These are phyloP conservation scores for Zymoseptoria passerinii DNA, from an alignment of 2,329 filamentous ascomycete genomes.

Conservation along the genomic window DNA sequence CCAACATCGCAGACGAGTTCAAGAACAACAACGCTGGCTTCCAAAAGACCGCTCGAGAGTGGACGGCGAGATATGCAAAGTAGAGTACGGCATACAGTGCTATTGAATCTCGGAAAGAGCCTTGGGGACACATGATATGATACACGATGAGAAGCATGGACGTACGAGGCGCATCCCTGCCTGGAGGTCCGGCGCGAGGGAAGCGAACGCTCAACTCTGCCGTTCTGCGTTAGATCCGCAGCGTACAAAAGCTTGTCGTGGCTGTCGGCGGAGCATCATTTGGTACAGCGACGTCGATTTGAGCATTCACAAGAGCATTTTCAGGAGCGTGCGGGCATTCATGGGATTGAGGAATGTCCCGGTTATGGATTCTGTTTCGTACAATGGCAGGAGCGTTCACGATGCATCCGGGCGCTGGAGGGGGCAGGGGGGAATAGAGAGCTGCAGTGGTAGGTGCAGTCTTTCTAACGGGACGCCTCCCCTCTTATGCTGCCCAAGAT, in stretches of 20 bases:
- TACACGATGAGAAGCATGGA: neutral
- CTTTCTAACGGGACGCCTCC: neutral
- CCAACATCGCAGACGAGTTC: conserved; percentile 77
- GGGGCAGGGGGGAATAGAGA: neutral
- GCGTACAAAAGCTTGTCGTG: neutral
- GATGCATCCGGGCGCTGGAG: neutral
- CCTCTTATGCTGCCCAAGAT: no score
- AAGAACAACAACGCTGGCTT: conserved; percentile 59
- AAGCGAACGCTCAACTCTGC: neutral
- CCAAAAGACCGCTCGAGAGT: conserved; percentile 65
- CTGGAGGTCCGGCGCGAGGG: neutral
- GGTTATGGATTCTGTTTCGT: neutral
- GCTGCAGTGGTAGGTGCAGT: neutral
- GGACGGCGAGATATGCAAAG: conserved; percentile 63
- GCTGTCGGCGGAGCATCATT: neutral
- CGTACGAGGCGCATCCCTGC: neutral
- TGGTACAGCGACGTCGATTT: neutral
- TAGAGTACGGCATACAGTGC: neutral
- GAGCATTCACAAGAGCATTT: neutral
- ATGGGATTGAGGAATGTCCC: neutral
- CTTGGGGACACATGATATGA: neutral
- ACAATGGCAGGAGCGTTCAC: neutral
- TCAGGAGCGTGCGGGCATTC: neutral
- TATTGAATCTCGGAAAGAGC: neutral
- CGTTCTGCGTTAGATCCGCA: neutral